These are phyloP conservation scores for Diddensiella transvaalensis DNA, from an alignment of 805 yeast species.

Conservation along the genomic window DNA sequence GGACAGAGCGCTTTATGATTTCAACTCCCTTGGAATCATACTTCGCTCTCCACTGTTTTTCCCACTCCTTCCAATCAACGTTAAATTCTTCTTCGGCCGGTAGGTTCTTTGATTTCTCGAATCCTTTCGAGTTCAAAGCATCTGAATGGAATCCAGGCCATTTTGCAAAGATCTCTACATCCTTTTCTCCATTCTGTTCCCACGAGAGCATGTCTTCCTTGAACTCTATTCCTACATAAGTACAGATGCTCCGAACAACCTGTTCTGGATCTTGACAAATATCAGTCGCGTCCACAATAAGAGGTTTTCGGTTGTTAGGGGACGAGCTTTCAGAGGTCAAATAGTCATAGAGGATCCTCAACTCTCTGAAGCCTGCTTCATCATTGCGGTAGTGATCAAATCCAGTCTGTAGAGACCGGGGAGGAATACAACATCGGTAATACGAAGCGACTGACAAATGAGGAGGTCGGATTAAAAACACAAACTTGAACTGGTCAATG, in stretches of 20 bases:
- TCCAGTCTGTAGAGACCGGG: constrained; percentile 24
- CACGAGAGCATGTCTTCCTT: constrained; percentile 23
- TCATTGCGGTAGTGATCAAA: constrained; percentile 23
- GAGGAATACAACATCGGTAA: constrained; percentile 27
- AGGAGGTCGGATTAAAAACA: constrained; percentile 26
- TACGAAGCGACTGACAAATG: constrained; percentile 27
- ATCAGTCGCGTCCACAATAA: constrained; percentile 25
- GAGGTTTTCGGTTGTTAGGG: constrained; percentile 8
- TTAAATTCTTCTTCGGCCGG: constrained; percentile 10
- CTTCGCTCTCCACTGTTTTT: constrained; percentile 21
- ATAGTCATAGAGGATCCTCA: constrained; percentile 24
- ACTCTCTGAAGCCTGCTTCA: constrained; percentile 26
- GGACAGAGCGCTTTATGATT: constrained; percentile 19
- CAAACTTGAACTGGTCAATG: constrained; percentile 20
- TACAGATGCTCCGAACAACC: constrained; percentile 21
- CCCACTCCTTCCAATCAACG: constrained; percentile 24
- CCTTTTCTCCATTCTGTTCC: constrained; percentile 20
- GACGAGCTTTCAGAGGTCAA: constrained; percentile 9
- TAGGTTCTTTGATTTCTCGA: constrained; percentile 9
- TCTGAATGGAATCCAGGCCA: constrained; percentile 29
- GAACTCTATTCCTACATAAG: constrained; percentile 19
- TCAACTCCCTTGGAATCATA: constrained; percentile 17
- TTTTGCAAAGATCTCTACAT: constrained; percentile 21
- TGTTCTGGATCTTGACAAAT: constrained; percentile 20
- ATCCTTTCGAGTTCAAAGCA: constrained; percentile 23